These are phyloP conservation scores for Escovopsis sp. DNA, from an alignment of 2,329 filamentous ascomycete species.

Conservation along the genomic window DNA sequence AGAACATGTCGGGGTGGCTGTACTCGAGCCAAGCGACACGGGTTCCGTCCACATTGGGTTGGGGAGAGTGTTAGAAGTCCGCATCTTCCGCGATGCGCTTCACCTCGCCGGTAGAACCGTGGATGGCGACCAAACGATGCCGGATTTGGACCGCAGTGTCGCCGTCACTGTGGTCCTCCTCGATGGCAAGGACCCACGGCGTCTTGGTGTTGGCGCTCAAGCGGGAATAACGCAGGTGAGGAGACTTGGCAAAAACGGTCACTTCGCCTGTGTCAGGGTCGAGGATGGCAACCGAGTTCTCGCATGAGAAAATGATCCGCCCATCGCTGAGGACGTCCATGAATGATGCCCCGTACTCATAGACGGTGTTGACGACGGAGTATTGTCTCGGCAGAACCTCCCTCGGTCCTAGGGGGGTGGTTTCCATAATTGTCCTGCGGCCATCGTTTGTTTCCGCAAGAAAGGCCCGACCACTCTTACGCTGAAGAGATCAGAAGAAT, in stretches of 20 bases:
- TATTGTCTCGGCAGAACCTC: constrained; percentile 29
- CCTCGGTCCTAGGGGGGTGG: constrained; percentile 16
- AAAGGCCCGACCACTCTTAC: constrained; percentile 19
- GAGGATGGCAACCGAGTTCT: constrained; percentile 28
- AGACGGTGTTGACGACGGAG: constrained; percentile 30
- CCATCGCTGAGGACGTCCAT: constrained; percentile 25
- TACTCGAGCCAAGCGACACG: constrained; percentile 39
- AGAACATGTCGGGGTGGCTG: constrained; percentile 39
- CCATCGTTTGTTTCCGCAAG: constrained; percentile 26
- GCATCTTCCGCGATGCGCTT: constrained; percentile 26
- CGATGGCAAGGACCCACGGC: constrained; percentile 33
- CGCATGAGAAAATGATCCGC: constrained; percentile 32
- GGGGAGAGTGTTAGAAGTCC: constrained; percentile 38
- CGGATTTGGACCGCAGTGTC: constrained; percentile 18
- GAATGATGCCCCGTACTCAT: constrained; percentile 37
- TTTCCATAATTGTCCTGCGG: constrained; percentile 29
- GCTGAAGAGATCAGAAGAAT: constrained; percentile 8
- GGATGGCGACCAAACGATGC: constrained; percentile 26
- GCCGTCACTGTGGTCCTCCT: constrained; percentile 32
- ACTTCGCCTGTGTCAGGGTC: constrained; percentile 22
- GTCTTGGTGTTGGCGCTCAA: constrained; percentile 26
- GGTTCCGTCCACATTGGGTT: constrained; percentile 31
- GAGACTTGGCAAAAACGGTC: constrained; percentile 16
- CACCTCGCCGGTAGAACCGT: constrained; percentile 25
- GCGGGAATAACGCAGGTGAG: constrained; percentile 28